Base-by-base conservation (phyloP, 2,329 filamentous ascomycete genomes). In the Teratosphaeriaceae sp. region DNA sequence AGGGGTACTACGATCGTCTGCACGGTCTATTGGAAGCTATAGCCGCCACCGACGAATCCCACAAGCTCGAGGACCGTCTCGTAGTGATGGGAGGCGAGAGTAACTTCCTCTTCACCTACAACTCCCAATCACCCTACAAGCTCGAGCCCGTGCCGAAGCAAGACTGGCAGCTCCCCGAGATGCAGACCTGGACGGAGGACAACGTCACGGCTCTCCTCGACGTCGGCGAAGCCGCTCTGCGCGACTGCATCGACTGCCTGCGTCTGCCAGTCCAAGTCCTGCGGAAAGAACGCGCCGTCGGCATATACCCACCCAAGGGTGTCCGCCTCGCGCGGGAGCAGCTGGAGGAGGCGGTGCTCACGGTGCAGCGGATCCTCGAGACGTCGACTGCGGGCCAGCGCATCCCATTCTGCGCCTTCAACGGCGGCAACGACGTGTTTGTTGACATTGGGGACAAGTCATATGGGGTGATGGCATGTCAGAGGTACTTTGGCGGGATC, bases 391-490 rank as follows among this genome's bases (percentile, higher is more conserved):
- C 84, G 22, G 84, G 84, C 1, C 66, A 71, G 31, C 64, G 75
- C 51, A 56, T 98, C 23, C 92, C 92, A 0, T 98, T 97, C 61
- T 98, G 92, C 62, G 92, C 92, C 18, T 98, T 98, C 72, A 98
- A 98, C 64, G 92, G 90, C 42, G 92, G 92, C 9, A 90, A 92
- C 49, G 92, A 98, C 63, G 88, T 97, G 31, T 98, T 98, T 66
- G 89, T 98, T 42, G 92, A 98, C 63, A 96, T 98, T 59, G 92
- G 92, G 43, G 92, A 98, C 69, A 98, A 98, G 69, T 88, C 84
- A 41, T 94, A 89, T 85, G 92, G 92, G 51, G 92, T 98, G 2
- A 76, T 85, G 24, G 88, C 89, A 3, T 96, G 89, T 62, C 92
- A 98, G 69, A 78, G 82, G 45, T 95, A 88, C 72, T 95, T 96